These are phyloP conservation scores for Penicillium manginii DNA, from an alignment of 495 filamentous ascomycete genomes.

Conservation along the genomic window DNA sequence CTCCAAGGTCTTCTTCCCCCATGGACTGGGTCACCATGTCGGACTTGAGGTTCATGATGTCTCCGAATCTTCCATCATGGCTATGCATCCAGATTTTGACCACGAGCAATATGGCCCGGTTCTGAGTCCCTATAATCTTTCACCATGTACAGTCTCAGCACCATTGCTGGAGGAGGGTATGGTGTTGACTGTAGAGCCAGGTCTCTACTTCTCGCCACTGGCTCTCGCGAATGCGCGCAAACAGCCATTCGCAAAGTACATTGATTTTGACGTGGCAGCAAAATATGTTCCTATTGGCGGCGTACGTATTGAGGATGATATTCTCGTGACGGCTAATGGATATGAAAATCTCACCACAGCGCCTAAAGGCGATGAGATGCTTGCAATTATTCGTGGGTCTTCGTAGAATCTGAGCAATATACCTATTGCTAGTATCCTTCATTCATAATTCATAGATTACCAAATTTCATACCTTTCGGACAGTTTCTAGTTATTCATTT, in stretches of 20 bases:
- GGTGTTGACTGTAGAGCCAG: conserved; percentile 88
- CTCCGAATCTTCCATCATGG: conserved; percentile 52
- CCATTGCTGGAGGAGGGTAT: conserved; percentile 65
- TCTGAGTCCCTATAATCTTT: conserved; percentile 27
- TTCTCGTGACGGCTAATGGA: conserved; percentile 76
- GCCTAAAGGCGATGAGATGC: conserved; percentile 74
- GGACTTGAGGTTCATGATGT: conserved; percentile 92
- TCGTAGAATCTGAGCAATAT: background rate
- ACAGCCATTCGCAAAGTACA: conserved; percentile 66
- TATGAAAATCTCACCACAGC: conserved; percentile 84
- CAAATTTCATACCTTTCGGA: too few species aligned
- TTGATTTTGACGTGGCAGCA: conserved; percentile 71
- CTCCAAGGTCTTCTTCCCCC: conserved; percentile 83
- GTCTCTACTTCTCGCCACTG: conserved; percentile 87
- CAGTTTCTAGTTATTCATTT: too few species aligned
- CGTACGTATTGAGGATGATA: conserved; percentile 90
- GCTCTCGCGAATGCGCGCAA: conserved; percentile 80
- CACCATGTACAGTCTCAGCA: conserved; percentile 37
- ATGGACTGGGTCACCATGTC: conserved; percentile 87
- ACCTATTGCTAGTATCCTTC: too few species aligned
- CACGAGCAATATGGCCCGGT: conserved; percentile 25
- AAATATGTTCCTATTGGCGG: conserved; percentile 81
- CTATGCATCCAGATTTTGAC: conserved; percentile 26
- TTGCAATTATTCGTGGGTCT: conserved; percentile 58
- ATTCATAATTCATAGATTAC: too few species aligned